Evolutionary conservation across 2,329 filamentous ascomycete species (phyloP), one percentile per base, ranked within the genome.

Genomic region (Bipolaris cookei): DNA sequence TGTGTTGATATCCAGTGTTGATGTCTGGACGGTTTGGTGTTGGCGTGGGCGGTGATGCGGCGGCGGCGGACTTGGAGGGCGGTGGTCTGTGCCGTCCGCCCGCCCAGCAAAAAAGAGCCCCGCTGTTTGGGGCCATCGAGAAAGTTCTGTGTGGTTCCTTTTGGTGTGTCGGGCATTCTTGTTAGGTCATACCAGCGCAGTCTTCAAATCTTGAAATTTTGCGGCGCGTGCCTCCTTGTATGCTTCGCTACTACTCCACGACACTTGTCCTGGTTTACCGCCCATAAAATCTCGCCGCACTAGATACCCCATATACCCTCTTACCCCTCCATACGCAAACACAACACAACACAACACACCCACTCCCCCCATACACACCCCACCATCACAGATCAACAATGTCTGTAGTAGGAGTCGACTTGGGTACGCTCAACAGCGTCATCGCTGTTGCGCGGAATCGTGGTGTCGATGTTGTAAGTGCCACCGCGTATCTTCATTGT

Each of bases 361-460:
- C 67, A 6, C 47, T 65, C 71, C 67, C 5, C 47, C 34, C 56
- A 51, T 50, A 59, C 43, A 60, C 72, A 72, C 70, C 71, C 72
- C 69, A 65, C 72, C 68, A 64, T 61, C 63, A 50, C 58, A 51
- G 52, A 59, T 64, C 75, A 83, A 70, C 21, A 73, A 87, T 87
- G 84, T 83, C 80, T 79, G 84, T 86, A 75, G 84, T 88, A 72
- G 92, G 92, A 81, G 87, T 96, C 80, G 94, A 98, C 86, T 89
- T 98, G 82, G 94, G 94, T 83, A 92, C 92, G 69, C 88, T 96
- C 79, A 97, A 96, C 86, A 97, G 94, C 78, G 93, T 96, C 76
- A 90, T 98, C 81, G 94, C 94, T 78, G 94, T 98, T 80, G 95
- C 95, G 77, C 88, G 95, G 79, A 98, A 98, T 82, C 93, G 96